Evolutionary conservation across 2,329 filamentous ascomycete genomes (phyloP), one percentile per base, ranked within the genome.

Genomic region (Trichoderma oligosporum): DNA sequence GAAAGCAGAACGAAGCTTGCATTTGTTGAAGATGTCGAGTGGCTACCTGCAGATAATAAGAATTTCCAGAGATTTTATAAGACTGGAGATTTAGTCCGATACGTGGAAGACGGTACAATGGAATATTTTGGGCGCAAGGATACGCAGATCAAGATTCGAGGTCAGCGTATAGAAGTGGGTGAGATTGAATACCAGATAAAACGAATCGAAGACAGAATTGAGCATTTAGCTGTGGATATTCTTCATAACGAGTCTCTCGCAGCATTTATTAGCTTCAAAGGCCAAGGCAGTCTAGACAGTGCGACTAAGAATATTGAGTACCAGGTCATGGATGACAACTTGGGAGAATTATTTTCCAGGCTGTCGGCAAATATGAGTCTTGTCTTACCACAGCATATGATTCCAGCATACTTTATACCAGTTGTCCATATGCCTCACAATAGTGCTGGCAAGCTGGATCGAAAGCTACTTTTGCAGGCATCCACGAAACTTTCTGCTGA

Each of bases 351-450:
- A 7, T 22, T 45, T 2, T 36, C n/a, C 31, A n/a, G 29, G 4
- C 7, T 53, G 4, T 12, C 12, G 20, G 47, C 39, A 12, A 25
- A 57, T 9, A 20, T 53, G 47, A 42, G 22, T 14, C 9, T 24
- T 29, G 12, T 35, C 18, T 42, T 58, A n/a, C 71, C 72, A 1
- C 56, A 61, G 0, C 72, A 72, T 18, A 58, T 58, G 56, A n/a
- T 58, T 6, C 49, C 41, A n/a, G 41, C 20, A 7, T 58, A 55
- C 11, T 11, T 55, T 18, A 47, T 58, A 16, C 49, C 42, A 6
- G 29, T 58, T 31, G 33, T 27, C 2, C 6, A 46, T 16, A 58
- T 58, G 48, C 56, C 56, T 39, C 49, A 55, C 8, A 58, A 46
- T 4, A 47, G 33, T 29, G 31, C 56, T 12, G 49, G 56, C n/a